phyloP scores from a whole-genome alignment of 2,329 filamentous ascomycete genomes.

The Scedosporium aurantiacum region DNA sequence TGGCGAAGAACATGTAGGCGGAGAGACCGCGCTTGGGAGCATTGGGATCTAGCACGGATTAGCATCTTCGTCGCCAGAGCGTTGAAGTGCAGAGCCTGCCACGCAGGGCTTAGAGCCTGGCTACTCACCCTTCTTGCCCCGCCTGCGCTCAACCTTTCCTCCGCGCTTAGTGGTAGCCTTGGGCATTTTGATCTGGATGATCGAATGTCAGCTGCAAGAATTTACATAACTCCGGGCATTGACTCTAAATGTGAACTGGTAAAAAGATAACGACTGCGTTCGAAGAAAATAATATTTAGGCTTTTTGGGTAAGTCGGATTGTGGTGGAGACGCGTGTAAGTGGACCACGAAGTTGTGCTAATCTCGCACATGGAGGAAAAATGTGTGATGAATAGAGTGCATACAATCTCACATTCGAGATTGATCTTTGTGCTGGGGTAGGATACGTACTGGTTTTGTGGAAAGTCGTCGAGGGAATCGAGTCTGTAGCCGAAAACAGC shows the following conservation, averaged over 20 bases:
- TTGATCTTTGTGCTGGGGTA: background rate
- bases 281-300: too few relatives aligned
- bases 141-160: conserved; percentile 44
- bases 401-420: too few relatives aligned
- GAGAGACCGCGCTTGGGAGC: conserved; percentile 98
- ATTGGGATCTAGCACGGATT: conserved; percentile 62
- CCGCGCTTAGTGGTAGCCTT: conserved; percentile 46
- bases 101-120: background rate
- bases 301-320: too few relatives aligned
- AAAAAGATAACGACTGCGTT: too few relatives aligned
- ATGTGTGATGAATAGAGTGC: too few relatives aligned
- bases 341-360: background rate
- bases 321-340: background rate
- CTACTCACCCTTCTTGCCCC: conserved; percentile 49
- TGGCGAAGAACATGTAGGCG: conserved; percentile 99
- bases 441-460: background rate
- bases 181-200: conserved; percentile 35
- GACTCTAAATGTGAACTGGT: too few relatives aligned
- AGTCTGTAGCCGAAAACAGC: background rate
- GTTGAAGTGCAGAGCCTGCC: background rate
- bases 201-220: background rate
- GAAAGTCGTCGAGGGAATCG: background rate
- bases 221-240: background rate
- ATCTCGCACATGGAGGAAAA: too few relatives aligned
- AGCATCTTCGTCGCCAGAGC: background rate